phyloP scores from a whole-genome alignment of 2,329 filamentous ascomycete genomes.

The Aspergillus tubingensis region DNA sequence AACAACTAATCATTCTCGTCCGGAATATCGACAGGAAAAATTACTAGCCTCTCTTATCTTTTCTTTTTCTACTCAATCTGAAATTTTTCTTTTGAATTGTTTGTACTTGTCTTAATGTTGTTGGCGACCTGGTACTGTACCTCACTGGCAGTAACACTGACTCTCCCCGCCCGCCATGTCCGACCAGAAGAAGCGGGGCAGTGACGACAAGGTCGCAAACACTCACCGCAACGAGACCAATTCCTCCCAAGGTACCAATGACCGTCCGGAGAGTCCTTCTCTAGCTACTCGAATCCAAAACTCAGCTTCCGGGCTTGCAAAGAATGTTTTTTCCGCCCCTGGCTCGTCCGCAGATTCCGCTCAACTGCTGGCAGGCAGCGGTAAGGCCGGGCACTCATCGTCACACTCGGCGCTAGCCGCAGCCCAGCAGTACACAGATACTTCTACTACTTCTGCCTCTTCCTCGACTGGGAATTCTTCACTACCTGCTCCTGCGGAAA shows the following conservation, averaged over 20 bases:
- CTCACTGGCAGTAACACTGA: conserved; percentile 2
- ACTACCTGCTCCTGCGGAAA: conserved; percentile 13
- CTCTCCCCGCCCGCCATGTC: conserved; percentile 19
- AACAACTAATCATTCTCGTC: conserved; percentile 9
- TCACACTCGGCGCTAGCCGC: conserved; percentile 22
- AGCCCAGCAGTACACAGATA: conserved; percentile 20
- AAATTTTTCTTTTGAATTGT: neutral
- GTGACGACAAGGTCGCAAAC: conserved; percentile 16
- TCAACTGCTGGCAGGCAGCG: conserved; percentile 24
- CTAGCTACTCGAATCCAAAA: conserved; percentile 32
- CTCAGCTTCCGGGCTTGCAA: conserved; percentile 40
- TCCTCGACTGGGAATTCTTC: conserved; percentile 12
- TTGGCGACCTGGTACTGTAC: neutral
- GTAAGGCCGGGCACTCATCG: conserved; percentile 23
- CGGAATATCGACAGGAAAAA: neutral
- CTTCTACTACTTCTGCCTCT: conserved; percentile 8
- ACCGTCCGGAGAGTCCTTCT: conserved; percentile 23
- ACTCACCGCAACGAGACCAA: conserved; percentile 12
- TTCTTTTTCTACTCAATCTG: neutral
- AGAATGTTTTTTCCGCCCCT: conserved; percentile 32
- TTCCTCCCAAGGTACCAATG: conserved; percentile 1
- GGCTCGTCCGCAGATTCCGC: conserved; percentile 24
- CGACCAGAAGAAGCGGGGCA: conserved; percentile 27
- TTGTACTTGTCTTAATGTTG: neutral
- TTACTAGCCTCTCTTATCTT: neutral